These are phyloP conservation scores for Hypsizygus ulmarius DNA, from an alignment of 1,284 basidiomycete genomes.

Conservation along the genomic window DNA sequence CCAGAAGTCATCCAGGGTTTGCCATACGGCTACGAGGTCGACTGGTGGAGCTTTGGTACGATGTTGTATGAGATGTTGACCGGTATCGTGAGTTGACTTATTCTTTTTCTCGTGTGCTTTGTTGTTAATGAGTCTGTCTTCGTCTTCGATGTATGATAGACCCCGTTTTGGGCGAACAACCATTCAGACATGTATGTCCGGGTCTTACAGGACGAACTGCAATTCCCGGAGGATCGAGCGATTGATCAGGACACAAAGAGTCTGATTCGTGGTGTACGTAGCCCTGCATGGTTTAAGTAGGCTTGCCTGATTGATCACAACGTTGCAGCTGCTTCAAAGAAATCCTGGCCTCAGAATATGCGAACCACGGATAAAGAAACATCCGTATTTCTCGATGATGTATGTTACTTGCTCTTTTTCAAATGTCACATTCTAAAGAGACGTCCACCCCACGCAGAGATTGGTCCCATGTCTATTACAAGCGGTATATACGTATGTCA, in stretches of 20 bases:
- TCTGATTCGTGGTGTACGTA: conserved; percentile 82
- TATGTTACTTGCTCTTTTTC: conserved; percentile 38
- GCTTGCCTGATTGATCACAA: not conserved
- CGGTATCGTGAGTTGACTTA: conserved; percentile 68
- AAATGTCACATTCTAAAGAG: conserved; percentile 15
- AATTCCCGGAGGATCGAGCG: conserved; percentile 85
- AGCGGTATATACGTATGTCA: conserved; percentile 84
- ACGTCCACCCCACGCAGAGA: conserved; percentile 52
- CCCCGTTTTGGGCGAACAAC: conserved; percentile 92
- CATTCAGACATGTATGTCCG: conserved; percentile 94
- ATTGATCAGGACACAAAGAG: conserved; percentile 95
- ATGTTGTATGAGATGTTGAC: conserved; percentile 96
- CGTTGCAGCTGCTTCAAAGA: conserved; percentile 77
- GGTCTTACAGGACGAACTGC: conserved; percentile 83
- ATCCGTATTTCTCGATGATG: conserved; percentile 97
- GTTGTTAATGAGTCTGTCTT: conserved; percentile 18
- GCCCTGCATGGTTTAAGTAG: conserved; percentile 2
- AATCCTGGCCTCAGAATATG: conserved; percentile 89
- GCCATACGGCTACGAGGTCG: conserved; percentile 91
- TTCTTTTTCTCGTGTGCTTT: conserved; percentile 8
- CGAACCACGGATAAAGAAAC: conserved; percentile 90
- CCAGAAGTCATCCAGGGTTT: conserved; percentile 92
- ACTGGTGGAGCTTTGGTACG: conserved; percentile 98
- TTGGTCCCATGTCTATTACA: conserved; percentile 92
- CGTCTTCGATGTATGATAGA: conserved; percentile 46